These are phyloP conservation scores for Zasmidium cellare DNA, from an alignment of 2,329 filamentous ascomycete species.

Conservation along the genomic window DNA sequence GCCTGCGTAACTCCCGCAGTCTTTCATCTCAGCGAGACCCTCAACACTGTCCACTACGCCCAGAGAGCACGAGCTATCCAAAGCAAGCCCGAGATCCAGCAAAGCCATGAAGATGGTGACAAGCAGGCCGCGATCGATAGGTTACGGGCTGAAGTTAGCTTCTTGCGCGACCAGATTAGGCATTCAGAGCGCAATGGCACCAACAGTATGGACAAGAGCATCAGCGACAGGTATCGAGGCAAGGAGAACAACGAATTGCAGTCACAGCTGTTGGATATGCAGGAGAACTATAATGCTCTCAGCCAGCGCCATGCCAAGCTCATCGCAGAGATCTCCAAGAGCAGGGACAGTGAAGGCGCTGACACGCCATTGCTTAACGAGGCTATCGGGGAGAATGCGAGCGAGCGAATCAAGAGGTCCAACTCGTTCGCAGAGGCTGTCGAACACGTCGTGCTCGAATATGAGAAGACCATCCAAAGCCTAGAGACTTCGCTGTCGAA, in stretches of 20 bases:
- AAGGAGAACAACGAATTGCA: constrained; percentile 81
- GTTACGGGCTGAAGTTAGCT: constrained; percentile 88
- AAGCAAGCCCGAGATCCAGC: constrained; percentile 94
- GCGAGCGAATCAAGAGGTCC: constrained; percentile 87
- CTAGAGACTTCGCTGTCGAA: constrained; percentile 89
- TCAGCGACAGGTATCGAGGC: constrained; percentile 52
- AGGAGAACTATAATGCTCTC: constrained; percentile 91
- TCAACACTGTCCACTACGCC: constrained; percentile 95
- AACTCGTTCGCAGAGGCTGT: constrained; percentile 95
- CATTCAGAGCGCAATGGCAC: constrained; percentile 71
- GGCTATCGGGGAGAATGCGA: constrained; percentile 72
- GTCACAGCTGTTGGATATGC: constrained; percentile 85
- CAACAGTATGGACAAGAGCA: constrained; percentile 67
- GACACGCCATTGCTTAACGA: constrained; percentile 63
- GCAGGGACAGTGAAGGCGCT: constrained; percentile 63
- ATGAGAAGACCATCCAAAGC: constrained; percentile 96
- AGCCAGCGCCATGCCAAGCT: constrained; percentile 93
- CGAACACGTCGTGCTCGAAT: constrained; percentile 93
- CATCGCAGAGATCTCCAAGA: constrained; percentile 88
- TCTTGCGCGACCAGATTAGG: constrained; percentile 89
- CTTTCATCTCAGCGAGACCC: constrained; percentile 94
- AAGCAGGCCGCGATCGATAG: constrained; percentile 93
- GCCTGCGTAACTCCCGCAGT: constrained; percentile 95
- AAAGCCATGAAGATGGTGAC: constrained; percentile 82
- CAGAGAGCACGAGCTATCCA: constrained; percentile 95